These are phyloP conservation scores for Aspergillus viridinutans DNA, from an alignment of 2,329 filamentous ascomycete genomes.

Conservation along the genomic window DNA sequence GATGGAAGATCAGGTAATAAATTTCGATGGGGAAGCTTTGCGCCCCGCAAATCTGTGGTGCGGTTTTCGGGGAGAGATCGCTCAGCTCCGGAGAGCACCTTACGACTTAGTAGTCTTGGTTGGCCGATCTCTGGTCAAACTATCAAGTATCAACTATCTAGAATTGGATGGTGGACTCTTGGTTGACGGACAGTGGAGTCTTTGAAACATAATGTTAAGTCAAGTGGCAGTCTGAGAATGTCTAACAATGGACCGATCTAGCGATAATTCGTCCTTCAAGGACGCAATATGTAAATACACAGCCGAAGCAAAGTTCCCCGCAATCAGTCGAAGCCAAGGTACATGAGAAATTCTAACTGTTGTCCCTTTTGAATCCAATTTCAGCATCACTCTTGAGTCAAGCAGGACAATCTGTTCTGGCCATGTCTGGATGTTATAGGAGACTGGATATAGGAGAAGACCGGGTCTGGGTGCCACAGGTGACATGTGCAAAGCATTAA, in stretches of 20 bases:
- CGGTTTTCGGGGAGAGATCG: not conserved
- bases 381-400: not conserved
- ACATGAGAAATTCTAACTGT: not conserved
- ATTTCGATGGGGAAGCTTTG: not conserved
- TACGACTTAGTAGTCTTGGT: not conserved
- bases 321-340: not conserved
- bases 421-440: not conserved
- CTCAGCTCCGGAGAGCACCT: not conserved
- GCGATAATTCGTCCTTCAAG: not conserved
- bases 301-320: not conserved
- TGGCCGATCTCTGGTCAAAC: not conserved
- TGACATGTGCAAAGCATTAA: constrained; percentile 10
- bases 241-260: not conserved
- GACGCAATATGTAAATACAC: not conserved
- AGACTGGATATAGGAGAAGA: not conserved
- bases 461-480: not conserved
- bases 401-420: not conserved
- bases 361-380: not conserved
- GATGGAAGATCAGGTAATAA: not conserved
- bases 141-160: not conserved
- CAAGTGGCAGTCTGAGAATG: not conserved
- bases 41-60: not conserved
- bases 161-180: not conserved
- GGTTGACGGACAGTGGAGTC: not conserved
- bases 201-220: not conserved